Conservation (phyloP, 2,329 filamentous ascomycete species). For the Xylaria sp. region DNA sequence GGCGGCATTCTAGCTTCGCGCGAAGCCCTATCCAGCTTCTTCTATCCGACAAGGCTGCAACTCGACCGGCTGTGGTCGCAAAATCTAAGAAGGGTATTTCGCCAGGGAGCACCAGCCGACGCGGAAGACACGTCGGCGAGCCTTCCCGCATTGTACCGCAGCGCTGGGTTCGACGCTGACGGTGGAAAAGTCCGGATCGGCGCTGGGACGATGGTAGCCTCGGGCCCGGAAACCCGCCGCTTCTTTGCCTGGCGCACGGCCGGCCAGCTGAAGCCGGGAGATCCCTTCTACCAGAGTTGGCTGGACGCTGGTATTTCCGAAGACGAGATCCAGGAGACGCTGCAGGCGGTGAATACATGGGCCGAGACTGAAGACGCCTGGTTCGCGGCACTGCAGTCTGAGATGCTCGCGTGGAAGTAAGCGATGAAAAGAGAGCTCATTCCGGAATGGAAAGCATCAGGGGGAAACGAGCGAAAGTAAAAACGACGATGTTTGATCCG, state of each 20-base stretch:
- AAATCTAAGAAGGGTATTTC: background rate
- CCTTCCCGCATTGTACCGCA: background rate
- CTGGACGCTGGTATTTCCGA: constrained; percentile 49
- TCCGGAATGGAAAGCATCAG: background rate
- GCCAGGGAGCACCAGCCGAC: background rate
- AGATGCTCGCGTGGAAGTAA: constrained; percentile 55
- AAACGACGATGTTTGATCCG: background rate
- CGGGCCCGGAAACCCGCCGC: constrained; percentile 43
- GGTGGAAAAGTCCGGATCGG: constrained; percentile 38
- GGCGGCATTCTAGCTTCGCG: constrained; percentile 54
- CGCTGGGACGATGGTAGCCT: constrained; percentile 45
- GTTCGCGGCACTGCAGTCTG: constrained; percentile 50
- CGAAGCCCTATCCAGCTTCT: constrained; percentile 46
- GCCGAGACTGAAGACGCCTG: constrained; percentile 52
- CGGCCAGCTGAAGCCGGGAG: constrained; percentile 45
- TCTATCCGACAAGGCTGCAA: constrained; percentile 46
- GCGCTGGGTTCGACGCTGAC: background rate
- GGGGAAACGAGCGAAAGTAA: background rate
- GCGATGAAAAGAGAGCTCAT: too few species aligned
- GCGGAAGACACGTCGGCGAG: background rate
- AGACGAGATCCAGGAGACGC: constrained; percentile 50
- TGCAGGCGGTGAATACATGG: constrained; percentile 48
- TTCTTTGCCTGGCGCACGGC: constrained; percentile 44
- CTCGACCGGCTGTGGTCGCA: background rate
- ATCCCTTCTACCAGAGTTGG: constrained; percentile 51